phyloP scores from a whole-genome alignment of 495 filamentous ascomycete genomes.

The Tuber borchii region DNA sequence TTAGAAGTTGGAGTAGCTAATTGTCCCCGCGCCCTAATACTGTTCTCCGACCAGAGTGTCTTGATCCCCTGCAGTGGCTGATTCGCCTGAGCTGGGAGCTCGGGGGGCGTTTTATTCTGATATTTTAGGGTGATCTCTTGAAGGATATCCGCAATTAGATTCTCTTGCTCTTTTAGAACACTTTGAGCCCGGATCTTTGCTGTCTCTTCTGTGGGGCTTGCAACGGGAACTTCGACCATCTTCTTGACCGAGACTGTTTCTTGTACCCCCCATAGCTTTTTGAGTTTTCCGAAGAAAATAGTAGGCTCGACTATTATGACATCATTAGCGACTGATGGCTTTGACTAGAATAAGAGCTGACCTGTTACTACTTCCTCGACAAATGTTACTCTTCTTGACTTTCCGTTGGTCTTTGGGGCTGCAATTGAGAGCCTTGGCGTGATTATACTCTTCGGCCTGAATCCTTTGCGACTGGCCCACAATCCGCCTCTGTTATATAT shows the following conservation, averaged over 20 bases:
- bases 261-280: conserved; percentile 31
- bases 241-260: conserved; percentile 1
- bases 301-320: conserved; percentile 24
- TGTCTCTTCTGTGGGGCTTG: neutral
- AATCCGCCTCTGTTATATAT: conserved; percentile 9
- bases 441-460: conserved; percentile 25
- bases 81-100: neutral
- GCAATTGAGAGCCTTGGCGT: neutral
- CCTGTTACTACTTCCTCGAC: conserved; percentile 30
- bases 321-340: conserved; percentile 8
- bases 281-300: conserved; percentile 28
- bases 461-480: conserved; percentile 17
- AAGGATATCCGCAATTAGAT: conserved; percentile 6
- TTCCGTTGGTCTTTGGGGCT: neutral
- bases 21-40: neutral
- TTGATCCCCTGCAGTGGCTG: conserved; percentile 5
- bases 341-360: conserved; percentile 5
- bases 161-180: neutral
- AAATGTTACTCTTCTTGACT: conserved; percentile 33
- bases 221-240: neutral
- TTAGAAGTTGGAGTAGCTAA: neutral
- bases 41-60: conserved; percentile 14
- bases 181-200: neutral
- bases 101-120: conserved; percentile 19
- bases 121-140: conserved; percentile 22